Base-by-base conservation (phyloP, 2,329 filamentous ascomycete species). In the Magnaporthales sp. region DNA sequence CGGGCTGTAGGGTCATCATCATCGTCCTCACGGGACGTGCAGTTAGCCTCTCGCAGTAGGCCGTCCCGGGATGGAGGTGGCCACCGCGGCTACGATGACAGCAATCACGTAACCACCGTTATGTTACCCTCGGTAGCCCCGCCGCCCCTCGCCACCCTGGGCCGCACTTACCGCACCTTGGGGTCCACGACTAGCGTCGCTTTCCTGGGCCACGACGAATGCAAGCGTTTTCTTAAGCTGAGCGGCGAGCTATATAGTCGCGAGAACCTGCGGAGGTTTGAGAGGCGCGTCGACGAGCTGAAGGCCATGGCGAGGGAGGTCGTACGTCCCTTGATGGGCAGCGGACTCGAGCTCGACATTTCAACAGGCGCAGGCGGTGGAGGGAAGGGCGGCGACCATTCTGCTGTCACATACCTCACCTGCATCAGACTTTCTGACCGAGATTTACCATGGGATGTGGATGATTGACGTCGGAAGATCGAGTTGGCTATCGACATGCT, bases 201-300 rank as follows among this genome's bases (percentile, higher is more conserved):
- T 0, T 97, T 95, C 74, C 85, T 98, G 5, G 78, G 81, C 1
- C 92, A 94, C 75, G 93, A 97, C 70, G 93, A 97, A 70, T 90
- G 94, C 75, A 97, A 97, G 77, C 87, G 87, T 26, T 97, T 97
- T 73, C 83, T 97, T 65, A 96, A 96, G 75, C 80, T 94, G 26
- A 89, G 87, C 11, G 90, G 92, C 0, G 90, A 95, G 24, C 78
- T 94, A 8, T 97, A 97, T 78, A 92, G 86, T 61, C 85, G 93
- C 22, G 93, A 97, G n/a, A 94, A 92, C 69, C 77, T 97, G 63
- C 86, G 89, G 68, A 84, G 91, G 4, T 96, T 97, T 71, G 94
- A 97, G 80, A 88, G 91, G 73, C 85, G 92, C 67, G 84, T 97
- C 71, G 92, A 97, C 68, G 93, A 97, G 80, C 82, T 97, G 66